Percentiles rank a stretch among this genome's conserved stretches.
Evolutionary conservation across 257 asterid genomes (phyloP).

Genomic region (Nicotiana obtusifolia): DNA sequence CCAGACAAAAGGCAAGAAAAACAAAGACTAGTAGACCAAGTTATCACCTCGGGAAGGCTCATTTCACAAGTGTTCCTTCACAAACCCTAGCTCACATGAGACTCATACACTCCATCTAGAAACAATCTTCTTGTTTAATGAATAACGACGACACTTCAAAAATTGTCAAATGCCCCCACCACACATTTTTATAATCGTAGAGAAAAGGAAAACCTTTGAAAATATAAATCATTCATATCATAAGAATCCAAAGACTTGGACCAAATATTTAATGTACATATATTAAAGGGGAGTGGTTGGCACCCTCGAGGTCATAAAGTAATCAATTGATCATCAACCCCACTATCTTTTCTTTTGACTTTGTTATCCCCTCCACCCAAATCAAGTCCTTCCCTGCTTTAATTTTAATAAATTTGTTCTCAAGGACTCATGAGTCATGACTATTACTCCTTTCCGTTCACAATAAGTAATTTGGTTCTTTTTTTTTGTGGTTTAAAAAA

Average conservation of each 20-base stretch:
- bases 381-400: no score
- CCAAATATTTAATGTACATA: not conserved
- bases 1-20: not conserved
- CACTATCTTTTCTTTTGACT: slow-evolving; percentile 13
- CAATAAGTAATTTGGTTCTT: no score
- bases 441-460: no score
- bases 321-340: slow-evolving; percentile 11
- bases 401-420: no score
- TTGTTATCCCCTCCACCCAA: not conserved
- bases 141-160: not conserved
- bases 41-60: slow-evolving; percentile 9
- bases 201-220: not conserved
- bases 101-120: slow-evolving; percentile 4
- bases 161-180: not conserved
- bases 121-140: not conserved
- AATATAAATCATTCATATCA: not conserved
- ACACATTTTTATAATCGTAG: no score
- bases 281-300: not conserved
- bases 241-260: not conserved
- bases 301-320: not conserved
- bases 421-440: not conserved
- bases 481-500: no score
- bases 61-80: not conserved
- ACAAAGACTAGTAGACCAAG: slow-evolving; percentile 4
- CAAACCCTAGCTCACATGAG: not conserved